Base-by-base conservation (phyloP, 139 green algal genomes). In the Chloropicon primus region DNA sequence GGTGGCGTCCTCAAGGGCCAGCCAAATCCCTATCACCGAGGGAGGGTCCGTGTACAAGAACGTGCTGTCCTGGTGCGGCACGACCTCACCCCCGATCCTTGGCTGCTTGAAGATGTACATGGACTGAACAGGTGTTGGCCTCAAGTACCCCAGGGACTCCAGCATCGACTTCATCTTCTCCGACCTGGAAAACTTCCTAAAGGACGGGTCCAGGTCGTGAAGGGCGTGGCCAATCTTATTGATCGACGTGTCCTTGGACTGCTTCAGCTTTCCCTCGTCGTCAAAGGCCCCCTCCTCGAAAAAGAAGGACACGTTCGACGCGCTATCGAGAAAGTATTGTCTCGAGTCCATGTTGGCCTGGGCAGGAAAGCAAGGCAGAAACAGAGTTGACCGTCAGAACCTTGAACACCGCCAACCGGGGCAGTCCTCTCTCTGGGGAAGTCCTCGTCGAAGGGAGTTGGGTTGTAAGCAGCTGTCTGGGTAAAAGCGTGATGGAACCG, bases 31-130 rank as follows among this genome's bases (percentile, higher is more conserved):
- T 2, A 93, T 73, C 41, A 86, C 91, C 10, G 88, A 92, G 2
- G 87, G 83, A 2, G 95, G 95, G 3, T 90, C 74, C 1, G 94
- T 98, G 82, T 88, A 86, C 25, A 99, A 85, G 83, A 99, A 99
- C 1, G 89, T 88, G 77, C 73, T 88, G 87, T 98, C 95, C 82
- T 98, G 94, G 75, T 96, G 89, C 10, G 87, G 80, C 29, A 93
- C 83, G 73, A 98, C 94, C 82, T 96, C 91, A 0, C 94, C 94
- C 0, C 94, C 94, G 28, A 98, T 96, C 24, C 78, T 81, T 0
- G 94, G 93, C 86, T 96, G 91, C 88, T 93, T 93, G 79, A 87
- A 92, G 28, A 97, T 97, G 85, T 96, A 97, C 92, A 97, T 97
- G 54, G 86, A 93, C 86, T 99, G 94, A 53, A 98, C 89, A 1